Evolutionary conservation across 164 flowering plant species (phyloP).

Genomic region (Magnolia changhungtana): DNA sequence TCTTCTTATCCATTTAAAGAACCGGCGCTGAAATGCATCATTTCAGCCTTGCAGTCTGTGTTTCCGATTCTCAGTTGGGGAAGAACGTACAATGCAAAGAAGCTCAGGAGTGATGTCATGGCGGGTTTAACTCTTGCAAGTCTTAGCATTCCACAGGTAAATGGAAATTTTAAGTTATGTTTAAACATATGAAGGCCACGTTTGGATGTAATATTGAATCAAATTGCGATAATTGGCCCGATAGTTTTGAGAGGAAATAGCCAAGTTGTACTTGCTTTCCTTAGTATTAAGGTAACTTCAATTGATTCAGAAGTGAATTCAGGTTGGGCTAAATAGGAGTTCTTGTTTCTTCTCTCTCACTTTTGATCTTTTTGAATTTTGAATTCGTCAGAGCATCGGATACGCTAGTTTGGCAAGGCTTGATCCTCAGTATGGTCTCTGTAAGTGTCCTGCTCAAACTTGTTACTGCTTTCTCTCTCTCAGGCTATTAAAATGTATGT

Average conservation of each 20-base stretch:
- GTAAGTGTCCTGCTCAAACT: slow-evolving; percentile 41
- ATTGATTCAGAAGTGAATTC: not conserved
- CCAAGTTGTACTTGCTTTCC: not conserved
- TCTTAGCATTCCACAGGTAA: slow-evolving; percentile 82
- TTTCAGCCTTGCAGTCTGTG: slow-evolving; percentile 33
- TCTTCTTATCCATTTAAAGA: slow-evolving; percentile 17
- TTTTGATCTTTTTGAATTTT: not conserved
- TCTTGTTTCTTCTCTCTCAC: not conserved
- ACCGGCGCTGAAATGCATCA: not conserved
- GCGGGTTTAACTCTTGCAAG: slow-evolving; percentile 84
- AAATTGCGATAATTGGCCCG: not conserved
- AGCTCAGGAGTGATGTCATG: slow-evolving; percentile 57
- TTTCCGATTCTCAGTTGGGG: slow-evolving; percentile 79
- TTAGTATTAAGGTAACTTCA: not conserved
- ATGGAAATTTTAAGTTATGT: not conserved
- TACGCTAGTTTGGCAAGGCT: slow-evolving; percentile 84
- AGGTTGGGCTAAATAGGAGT: not conserved
- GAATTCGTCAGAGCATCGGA: slow-evolving; percentile 63
- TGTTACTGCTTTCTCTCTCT: too few species aligned
- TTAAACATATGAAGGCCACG: not conserved
- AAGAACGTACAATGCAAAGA: slow-evolving; percentile 41
- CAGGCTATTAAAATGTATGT: not conserved
- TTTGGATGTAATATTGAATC: not conserved
- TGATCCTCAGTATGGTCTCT: slow-evolving; percentile 90
- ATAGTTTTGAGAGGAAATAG: not conserved